Conservation (phyloP, 2,329 filamentous ascomycete genomes). For the Chlorencoelia australis region DNA sequence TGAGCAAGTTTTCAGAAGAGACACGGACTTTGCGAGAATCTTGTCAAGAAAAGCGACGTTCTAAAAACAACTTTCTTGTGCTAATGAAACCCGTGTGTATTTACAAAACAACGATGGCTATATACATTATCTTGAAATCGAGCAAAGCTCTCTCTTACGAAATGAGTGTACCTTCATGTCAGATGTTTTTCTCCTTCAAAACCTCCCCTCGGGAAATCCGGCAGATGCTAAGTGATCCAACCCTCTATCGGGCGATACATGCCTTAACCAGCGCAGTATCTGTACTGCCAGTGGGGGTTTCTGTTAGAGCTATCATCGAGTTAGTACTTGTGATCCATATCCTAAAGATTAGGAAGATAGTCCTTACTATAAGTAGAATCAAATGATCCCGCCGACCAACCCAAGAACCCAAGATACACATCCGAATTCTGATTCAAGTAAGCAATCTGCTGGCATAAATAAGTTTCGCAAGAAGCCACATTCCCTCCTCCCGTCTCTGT, state of each 20-base stretch:
- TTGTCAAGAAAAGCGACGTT: too few species aligned
- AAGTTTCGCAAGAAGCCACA: slow-evolving; percentile 24
- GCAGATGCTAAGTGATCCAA: too few species aligned
- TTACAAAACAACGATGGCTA: too few species aligned
- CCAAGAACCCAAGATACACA: slow-evolving; percentile 30
- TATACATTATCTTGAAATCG: too few species aligned
- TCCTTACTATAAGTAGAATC: slow-evolving; percentile 15
- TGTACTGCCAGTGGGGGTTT: slow-evolving; percentile 17
- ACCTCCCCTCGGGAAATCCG: too few species aligned
- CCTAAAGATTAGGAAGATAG: background rate
- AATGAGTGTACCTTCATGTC: too few species aligned
- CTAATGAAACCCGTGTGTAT: too few species aligned
- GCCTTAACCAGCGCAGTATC: slow-evolving; percentile 18
- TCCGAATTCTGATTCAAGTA: slow-evolving; percentile 29
- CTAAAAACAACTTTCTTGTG: too few species aligned
- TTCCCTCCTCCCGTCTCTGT: slow-evolving; percentile 40
- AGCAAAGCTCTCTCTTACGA: too few species aligned
- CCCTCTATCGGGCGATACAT: slow-evolving; percentile 14
- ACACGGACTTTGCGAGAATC: too few species aligned
- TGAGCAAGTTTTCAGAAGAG: too few species aligned
- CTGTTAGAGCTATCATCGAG: slow-evolving; percentile 11
- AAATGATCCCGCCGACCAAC: slow-evolving; percentile 31
- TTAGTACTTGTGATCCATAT: background rate
- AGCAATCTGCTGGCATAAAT: slow-evolving; percentile 27
- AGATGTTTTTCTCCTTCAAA: too few species aligned